Evolutionary conservation across 805 yeast genomes (phyloP).

Genomic region (Millerozyma acaciae): DNA sequence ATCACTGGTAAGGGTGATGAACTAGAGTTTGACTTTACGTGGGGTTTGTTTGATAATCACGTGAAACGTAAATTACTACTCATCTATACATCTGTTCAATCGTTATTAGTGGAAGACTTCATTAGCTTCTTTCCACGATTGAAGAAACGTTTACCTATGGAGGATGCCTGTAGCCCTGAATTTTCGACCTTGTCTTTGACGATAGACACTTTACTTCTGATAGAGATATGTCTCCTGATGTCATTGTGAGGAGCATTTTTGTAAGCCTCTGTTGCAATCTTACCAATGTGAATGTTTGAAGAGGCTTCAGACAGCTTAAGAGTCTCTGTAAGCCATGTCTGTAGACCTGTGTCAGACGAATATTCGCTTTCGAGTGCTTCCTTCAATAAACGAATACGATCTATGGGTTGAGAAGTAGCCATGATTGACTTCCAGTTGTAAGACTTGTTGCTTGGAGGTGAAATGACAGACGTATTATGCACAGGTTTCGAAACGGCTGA

Average conservation of each 20-base stretch:
- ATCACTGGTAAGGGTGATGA: too few relatives aligned
- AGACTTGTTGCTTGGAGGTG: slow-evolving; percentile 24
- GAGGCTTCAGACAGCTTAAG: slow-evolving; percentile 33
- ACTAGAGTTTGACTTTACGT: too few relatives aligned
- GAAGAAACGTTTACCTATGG: slow-evolving; percentile 51
- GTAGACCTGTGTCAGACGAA: slow-evolving; percentile 54
- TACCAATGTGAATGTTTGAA: slow-evolving; percentile 43
- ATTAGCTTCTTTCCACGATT: slow-evolving; percentile 53
- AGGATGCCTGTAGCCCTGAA: slow-evolving; percentile 48
- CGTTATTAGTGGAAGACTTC: slow-evolving; percentile 17
- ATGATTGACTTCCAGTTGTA: slow-evolving; percentile 41
- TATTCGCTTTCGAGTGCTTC: slow-evolving; percentile 41
- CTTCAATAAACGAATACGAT: slow-evolving; percentile 38
- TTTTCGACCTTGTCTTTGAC: slow-evolving; percentile 48
- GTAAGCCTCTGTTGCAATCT: slow-evolving; percentile 61
- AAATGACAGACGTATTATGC: slow-evolving; percentile 2
- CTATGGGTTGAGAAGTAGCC: slow-evolving; percentile 37
- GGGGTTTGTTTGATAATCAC: too few relatives aligned
- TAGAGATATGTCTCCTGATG: slow-evolving; percentile 46
- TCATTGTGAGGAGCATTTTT: slow-evolving; percentile 59
- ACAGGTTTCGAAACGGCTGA: neutral
- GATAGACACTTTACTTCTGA: slow-evolving; percentile 44
- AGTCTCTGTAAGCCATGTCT: slow-evolving; percentile 50
- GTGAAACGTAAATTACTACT: too few relatives aligned
- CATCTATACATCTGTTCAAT: too few relatives aligned